These are phyloP conservation scores for Colletotrichum gloeosporioides DNA, from an alignment of 2,329 filamentous ascomycete species.

Conservation along the genomic window DNA sequence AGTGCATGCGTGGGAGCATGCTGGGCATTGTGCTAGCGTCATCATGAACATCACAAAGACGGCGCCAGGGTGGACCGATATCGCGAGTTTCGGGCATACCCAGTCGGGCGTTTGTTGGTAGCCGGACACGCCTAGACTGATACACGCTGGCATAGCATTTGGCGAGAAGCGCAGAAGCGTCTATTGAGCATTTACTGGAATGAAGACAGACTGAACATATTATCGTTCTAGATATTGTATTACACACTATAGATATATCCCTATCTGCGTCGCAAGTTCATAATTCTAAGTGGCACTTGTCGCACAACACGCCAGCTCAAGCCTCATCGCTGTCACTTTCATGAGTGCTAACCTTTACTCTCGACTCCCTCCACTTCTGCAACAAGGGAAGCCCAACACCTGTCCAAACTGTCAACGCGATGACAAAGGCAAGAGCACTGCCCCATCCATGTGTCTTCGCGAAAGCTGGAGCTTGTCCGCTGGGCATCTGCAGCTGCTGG, in stretches of 20 bases:
- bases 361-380: constrained; percentile 23
- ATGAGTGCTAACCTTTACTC: neutral
- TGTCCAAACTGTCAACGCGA: constrained; percentile 39
- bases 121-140: too few species aligned
- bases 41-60: neutral
- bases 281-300: neutral
- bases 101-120: neutral
- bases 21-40: neutral
- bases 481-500: constrained; percentile 42
- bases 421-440: constrained; percentile 35
- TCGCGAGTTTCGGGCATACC: neutral
- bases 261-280: neutral
- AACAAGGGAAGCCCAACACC: constrained; percentile 32
- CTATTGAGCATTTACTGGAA: neutral
- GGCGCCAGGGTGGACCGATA: neutral
- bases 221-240: neutral
- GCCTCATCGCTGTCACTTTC: constrained; percentile 13
- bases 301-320: neutral
- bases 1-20: neutral
- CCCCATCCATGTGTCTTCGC: constrained; percentile 39
- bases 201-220: neutral
- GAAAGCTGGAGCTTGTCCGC: constrained; percentile 39
- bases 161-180: neutral
- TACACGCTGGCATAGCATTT: neutral
- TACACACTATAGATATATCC: neutral